Evolutionary conservation across 2,329 filamentous ascomycete genomes (phyloP), one percentile per base, ranked within the genome.

Genomic region (Lachnellula subtilissima): DNA sequence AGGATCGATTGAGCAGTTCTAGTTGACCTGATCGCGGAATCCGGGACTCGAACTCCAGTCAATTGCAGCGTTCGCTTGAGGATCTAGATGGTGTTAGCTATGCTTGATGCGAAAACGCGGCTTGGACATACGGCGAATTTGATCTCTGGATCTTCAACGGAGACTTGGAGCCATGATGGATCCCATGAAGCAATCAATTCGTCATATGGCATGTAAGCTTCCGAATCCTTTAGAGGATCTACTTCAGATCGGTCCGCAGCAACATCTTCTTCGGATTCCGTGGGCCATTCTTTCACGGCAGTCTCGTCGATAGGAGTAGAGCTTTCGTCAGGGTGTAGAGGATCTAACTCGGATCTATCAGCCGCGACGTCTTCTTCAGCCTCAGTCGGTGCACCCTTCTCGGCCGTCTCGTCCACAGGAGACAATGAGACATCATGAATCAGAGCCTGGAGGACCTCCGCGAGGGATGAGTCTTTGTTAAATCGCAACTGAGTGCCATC

Each of bases 31-130:
- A 95, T 80, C 63, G 81, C 79, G 48, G 82, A 76, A 72, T 97
- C 93, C 15, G 88, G 78, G 62, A 96, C 77, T 57, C 83, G 81
- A 59, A 85, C 82, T 58, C 90, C 89, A n/a, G 87, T 92, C 58
- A 96, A 78, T 70, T 94, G 88, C 70, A 87, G 84, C 59, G 91
- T 76, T 57, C 90, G 86, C 75, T 96, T 96, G 66, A 86, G 76
- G 62, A 94, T 79, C 92, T 97, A 63, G 25, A 42, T 32, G 19
- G 47, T 35, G 48, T 65, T 54, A 64, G 58, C 25, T 53, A 52
- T 23, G 42, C 37, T 25, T 37, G 14, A 42, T 28, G n/a, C 4
- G 32, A 19, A 4, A 39, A 36, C 22, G 19, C 4, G 22, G 17
- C 32, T 9, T 40, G 37, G 58, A 78, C 86, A 61, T 80, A 94